Evolutionary conservation across 129 eudicot genomes (phyloP).

Genomic region (Artemisia annua): DNA sequence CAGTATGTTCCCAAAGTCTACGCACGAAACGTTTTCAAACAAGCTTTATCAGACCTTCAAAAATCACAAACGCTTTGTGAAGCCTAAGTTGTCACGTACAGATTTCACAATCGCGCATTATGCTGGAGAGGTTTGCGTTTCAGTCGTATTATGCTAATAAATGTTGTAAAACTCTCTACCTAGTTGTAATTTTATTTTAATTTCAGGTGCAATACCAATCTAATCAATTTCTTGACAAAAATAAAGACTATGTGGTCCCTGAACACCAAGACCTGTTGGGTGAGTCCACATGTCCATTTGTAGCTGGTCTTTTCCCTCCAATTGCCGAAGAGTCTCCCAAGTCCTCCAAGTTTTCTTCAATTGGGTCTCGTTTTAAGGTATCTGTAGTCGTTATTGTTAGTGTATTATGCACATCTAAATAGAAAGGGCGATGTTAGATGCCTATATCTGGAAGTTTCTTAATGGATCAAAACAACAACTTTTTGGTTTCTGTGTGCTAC

Average conservation of each 20-base stretch:
- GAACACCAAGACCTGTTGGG: slow-evolving; percentile 94
- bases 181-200: background rate
- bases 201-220: slow-evolving; percentile 86
- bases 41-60: slow-evolving; percentile 95
- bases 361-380: slow-evolving; percentile 98
- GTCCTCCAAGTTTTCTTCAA: slow-evolving; percentile 93
- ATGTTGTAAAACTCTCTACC: background rate
- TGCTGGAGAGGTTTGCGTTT: slow-evolving; percentile 89
- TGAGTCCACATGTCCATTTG: slow-evolving; percentile 86
- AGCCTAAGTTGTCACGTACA: slow-evolving; percentile 93
- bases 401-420: background rate
- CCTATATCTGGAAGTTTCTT: background rate
- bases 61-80: slow-evolving; percentile 79
- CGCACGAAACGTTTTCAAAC: slow-evolving; percentile 87
- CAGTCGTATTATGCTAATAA: slow-evolving; percentile 16
- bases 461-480: background rate
- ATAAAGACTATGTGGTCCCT: slow-evolving; percentile 96
- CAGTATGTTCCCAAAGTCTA: slow-evolving; percentile 99
- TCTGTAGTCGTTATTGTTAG: background rate
- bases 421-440: background rate
- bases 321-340: slow-evolving; percentile 75
- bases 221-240: slow-evolving; percentile 95
- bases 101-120: slow-evolving; percentile 89
- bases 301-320: slow-evolving; percentile 93
- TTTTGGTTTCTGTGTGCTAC: background rate